These are phyloP conservation scores for Porphyra umbilicalis DNA, from an alignment of 31 red algal genomes.

Conservation along the genomic window DNA sequence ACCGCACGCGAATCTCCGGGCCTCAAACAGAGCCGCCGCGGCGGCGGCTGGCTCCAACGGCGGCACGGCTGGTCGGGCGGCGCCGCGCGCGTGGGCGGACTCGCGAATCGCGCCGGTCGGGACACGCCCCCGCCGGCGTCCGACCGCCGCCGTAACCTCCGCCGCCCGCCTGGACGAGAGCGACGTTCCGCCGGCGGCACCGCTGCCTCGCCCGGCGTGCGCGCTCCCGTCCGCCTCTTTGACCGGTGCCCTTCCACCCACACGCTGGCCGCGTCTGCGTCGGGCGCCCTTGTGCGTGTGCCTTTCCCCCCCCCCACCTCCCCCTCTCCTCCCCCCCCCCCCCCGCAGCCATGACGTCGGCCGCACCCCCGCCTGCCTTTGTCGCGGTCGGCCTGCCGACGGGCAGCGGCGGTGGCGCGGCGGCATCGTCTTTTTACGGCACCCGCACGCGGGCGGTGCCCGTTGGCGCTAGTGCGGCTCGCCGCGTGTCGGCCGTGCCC, in stretches of 20 bases:
- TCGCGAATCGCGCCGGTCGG: too few relatives aligned
- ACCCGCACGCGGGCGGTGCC: background rate
- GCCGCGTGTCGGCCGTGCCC: slow-evolving; percentile 5
- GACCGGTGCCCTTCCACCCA: background rate
- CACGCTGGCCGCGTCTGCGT: background rate
- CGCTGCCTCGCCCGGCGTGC: background rate
- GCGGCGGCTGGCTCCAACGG: background rate
- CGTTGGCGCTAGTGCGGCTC: background rate
- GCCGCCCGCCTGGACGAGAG: background rate
- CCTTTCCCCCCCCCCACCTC: background rate
- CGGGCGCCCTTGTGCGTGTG: background rate
- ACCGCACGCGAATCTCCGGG: background rate
- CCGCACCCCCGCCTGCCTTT: background rate
- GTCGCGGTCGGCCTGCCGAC: background rate
- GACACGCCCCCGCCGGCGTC: background rate
- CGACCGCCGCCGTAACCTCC: background rate
- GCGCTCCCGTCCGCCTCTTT: background rate
- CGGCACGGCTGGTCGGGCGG: background rate
- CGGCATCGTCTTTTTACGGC: background rate
- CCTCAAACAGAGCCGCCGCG: background rate
- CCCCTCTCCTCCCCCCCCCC: background rate
- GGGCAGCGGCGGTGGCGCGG: background rate
- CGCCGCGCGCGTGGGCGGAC: too few relatives aligned
- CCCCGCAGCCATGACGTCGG: background rate
- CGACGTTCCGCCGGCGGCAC: background rate